A percentile compares a stretch with the other conserved stretches of the same genome.
Conservation (phyloP, 805 yeast genomes). For the Yarrowia sp. region DNA sequence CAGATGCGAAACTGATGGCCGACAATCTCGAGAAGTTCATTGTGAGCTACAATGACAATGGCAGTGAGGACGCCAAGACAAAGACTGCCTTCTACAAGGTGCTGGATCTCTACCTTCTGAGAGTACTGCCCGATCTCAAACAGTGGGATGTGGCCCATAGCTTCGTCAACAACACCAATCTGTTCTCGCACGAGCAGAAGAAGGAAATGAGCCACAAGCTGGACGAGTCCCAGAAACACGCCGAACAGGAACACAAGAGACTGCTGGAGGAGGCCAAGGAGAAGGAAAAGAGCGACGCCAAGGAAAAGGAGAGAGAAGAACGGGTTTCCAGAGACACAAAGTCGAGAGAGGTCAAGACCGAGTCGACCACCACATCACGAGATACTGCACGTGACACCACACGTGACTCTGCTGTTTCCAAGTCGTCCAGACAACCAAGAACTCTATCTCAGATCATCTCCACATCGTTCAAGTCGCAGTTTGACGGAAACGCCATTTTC, state of each 20-base stretch:
- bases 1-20: slow-evolving; percentile 29
- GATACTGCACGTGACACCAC: neutral
- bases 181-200: slow-evolving; percentile 24
- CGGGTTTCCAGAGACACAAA: slow-evolving; percentile 9
- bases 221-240: slow-evolving; percentile 19
- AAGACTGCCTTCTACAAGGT: slow-evolving; percentile 36
- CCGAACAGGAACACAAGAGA: slow-evolving; percentile 1
- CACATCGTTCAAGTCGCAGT: slow-evolving; percentile 19
- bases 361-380: neutral
- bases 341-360: neutral
- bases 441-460: slow-evolving; percentile 16
- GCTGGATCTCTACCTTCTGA: slow-evolving; percentile 32
- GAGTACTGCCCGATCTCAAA: slow-evolving; percentile 25
- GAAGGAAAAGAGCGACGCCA: slow-evolving; percentile 15
- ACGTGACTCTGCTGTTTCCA: neutral
- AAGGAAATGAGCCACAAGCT: slow-evolving; percentile 28
- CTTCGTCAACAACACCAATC: slow-evolving; percentile 23
- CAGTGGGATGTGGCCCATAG: slow-evolving; percentile 38
- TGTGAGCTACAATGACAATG: slow-evolving; percentile 6
- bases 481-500: slow-evolving; percentile 36
- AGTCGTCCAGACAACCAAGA: slow-evolving; percentile 22
- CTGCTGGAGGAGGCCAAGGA: slow-evolving; percentile 13
- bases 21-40: slow-evolving; percentile 32
- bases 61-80: slow-evolving; percentile 6
- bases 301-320: slow-evolving; percentile 15